Percentiles rank a stretch among this genome's conserved stretches.
These are phyloP conservation scores for Malus orientalis DNA, from an alignment of 306 rosid species.

Conservation along the genomic window DNA sequence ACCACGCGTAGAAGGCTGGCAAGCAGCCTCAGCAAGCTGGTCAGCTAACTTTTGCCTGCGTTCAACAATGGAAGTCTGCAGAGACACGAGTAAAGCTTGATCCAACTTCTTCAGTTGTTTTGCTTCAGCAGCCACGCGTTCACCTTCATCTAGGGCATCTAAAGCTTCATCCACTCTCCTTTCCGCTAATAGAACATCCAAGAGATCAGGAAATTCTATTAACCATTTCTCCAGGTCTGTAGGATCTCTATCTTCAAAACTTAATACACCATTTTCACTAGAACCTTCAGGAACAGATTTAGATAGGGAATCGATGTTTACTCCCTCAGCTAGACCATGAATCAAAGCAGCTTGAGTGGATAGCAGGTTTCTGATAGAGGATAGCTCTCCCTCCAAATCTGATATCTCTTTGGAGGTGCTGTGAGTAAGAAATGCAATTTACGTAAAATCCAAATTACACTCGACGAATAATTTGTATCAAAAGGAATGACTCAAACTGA, in stretches of 20 bases:
- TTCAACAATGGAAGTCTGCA: constrained; percentile 62
- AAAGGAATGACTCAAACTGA: not conserved
- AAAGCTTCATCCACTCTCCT: constrained; percentile 91
- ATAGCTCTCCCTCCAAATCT: constrained; percentile 92
- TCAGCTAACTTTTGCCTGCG: constrained; percentile 80
- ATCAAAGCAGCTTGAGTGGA: constrained; percentile 94
- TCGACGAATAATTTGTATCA: not conserved
- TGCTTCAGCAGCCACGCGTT: constrained; percentile 64
- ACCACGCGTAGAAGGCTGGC: constrained; percentile 97
- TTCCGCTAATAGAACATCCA: constrained; percentile 94
- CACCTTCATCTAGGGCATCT: constrained; percentile 86
- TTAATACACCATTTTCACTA: constrained; percentile 27
- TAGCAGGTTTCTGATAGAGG: constrained; percentile 87
- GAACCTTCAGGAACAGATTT: constrained; percentile 45
- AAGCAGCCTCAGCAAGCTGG: constrained; percentile 98
- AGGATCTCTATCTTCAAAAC: constrained; percentile 50
- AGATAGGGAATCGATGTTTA: constrained; percentile 52
- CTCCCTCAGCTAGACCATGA: constrained; percentile 95
- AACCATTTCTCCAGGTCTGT: constrained; percentile 85
- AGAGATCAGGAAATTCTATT: constrained; percentile 83
- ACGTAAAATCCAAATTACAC: not conserved
- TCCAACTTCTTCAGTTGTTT: constrained; percentile 52
- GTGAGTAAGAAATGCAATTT: constrained; percentile 34
- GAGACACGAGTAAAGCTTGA: constrained; percentile 47
- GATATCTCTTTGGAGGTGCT: constrained; percentile 98